Evolutionary conservation across 495 filamentous ascomycete species (phyloP).

Genomic region (Penicillium odoratum): DNA sequence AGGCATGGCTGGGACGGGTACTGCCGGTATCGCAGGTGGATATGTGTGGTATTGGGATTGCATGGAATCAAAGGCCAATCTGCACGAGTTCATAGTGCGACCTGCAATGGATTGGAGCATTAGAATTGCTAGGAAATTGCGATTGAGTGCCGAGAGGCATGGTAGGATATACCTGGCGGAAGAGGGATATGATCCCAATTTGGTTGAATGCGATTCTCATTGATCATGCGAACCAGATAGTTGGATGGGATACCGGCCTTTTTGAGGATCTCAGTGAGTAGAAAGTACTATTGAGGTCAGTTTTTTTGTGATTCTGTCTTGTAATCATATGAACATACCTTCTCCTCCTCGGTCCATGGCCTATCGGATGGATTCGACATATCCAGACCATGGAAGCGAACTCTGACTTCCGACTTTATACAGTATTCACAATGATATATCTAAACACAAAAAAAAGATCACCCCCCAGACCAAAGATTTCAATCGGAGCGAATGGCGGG

Average conservation of each 20-base stretch:
- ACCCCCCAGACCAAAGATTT: conserved; percentile 34
- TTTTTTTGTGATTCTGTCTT: background rate
- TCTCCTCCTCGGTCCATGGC: conserved; percentile 60
- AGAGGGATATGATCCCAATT: conserved; percentile 60
- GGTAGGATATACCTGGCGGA: conserved; percentile 44
- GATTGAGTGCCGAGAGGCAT: too few species aligned
- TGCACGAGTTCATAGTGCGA: conserved; percentile 47
- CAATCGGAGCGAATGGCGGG: conserved; percentile 23
- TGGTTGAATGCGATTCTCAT: conserved; percentile 48
- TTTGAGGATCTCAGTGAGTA: conserved; percentile 64
- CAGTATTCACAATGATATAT: background rate
- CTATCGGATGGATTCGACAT: conserved; percentile 51
- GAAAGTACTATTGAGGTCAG: conserved; percentile 38
- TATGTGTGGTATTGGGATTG: conserved; percentile 22
- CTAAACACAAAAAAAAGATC: conserved; percentile 11
- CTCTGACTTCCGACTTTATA: background rate
- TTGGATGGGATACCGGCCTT: conserved; percentile 51
- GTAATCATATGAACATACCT: conserved; percentile 42
- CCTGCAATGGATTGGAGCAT: conserved; percentile 21
- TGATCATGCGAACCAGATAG: conserved; percentile 51
- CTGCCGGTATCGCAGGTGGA: conserved; percentile 2
- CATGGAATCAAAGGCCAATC: conserved; percentile 40
- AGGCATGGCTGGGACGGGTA: conserved; percentile 12
- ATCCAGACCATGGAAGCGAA: conserved; percentile 44
- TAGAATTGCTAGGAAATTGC: background rate